Percentiles rank a stretch among this genome's conserved stretches.
Conservation (phyloP, 163 green algal genomes). For the Chlorella variabilis region DNA sequence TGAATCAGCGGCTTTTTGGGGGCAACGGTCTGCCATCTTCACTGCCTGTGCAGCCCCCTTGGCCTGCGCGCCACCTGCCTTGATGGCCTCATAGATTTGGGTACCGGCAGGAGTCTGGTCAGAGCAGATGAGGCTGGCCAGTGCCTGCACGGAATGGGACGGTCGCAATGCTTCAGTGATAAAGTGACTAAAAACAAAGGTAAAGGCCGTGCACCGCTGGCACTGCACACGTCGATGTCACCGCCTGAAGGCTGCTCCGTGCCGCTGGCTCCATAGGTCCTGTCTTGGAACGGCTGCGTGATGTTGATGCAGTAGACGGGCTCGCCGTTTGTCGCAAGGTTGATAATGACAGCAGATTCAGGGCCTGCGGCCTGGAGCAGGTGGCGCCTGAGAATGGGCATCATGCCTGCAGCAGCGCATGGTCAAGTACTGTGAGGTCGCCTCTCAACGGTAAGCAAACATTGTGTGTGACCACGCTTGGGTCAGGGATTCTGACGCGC, state of each 20-base stretch:
- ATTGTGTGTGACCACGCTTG: no score
- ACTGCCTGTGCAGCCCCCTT: not conserved
- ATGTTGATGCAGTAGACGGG: constrained; percentile 23
- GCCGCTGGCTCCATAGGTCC: not conserved
- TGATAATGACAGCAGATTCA: not conserved
- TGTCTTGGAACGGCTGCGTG: constrained; percentile 13
- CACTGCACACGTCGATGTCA: not conserved
- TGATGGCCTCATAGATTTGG: not conserved
- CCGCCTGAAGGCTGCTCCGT: not conserved
- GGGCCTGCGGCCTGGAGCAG: not conserved
- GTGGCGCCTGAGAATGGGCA: no score
- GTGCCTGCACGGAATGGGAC: not conserved
- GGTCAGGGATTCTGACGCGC: no score
- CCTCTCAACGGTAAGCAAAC: no score
- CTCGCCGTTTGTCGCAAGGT: constrained; percentile 1
- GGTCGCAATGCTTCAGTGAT: not conserved
- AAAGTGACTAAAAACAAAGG: not conserved
- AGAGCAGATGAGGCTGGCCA: constrained; percentile 16
- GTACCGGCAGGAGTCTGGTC: not conserved
- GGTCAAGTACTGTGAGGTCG: not conserved
- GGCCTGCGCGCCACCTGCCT: constrained; percentile 9
- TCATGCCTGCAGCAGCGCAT: not conserved
- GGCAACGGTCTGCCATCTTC: not conserved
- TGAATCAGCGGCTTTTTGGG: not conserved
- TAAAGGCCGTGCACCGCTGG: not conserved